Conservation (phyloP, 202 grass and related monocot species). For the Digitaria exilis region DNA sequence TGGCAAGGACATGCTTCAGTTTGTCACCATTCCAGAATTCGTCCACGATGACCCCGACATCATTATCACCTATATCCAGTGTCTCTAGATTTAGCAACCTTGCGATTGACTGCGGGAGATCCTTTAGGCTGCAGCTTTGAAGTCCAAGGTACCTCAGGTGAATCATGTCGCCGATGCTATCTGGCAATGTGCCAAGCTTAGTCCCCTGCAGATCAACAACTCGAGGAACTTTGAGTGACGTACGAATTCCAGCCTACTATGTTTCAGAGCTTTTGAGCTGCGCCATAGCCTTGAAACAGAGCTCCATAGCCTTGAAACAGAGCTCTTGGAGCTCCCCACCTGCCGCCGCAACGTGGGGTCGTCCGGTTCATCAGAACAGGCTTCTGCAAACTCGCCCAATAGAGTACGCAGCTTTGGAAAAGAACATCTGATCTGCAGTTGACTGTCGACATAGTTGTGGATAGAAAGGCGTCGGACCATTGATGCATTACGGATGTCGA, state of each 20-base stretch:
- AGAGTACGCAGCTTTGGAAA: constrained; percentile 17
- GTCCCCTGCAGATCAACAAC: not conserved
- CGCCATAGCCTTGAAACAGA: too few relatives aligned
- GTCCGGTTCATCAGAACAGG: too few relatives aligned
- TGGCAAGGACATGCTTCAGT: constrained; percentile 13
- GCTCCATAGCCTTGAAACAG: too few relatives aligned
- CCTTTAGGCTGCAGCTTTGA: too few relatives aligned
- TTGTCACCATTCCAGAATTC: not conserved
- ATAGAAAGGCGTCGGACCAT: not conserved
- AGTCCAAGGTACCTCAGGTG: too few relatives aligned
- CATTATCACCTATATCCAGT: constrained; percentile 3
- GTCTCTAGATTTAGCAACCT: constrained; percentile 12
- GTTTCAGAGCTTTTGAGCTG: too few relatives aligned
- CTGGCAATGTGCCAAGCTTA: too few relatives aligned
- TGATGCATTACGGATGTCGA: not conserved
- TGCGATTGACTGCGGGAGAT: too few relatives aligned
- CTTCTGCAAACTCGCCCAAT: not conserved
- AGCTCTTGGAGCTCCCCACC: too few relatives aligned
- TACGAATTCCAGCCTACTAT: not conserved
- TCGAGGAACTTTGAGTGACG: constrained; percentile 4
- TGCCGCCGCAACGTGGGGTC: too few relatives aligned
- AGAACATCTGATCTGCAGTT: not conserved
- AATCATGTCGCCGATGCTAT: too few relatives aligned
- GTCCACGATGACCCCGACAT: not conserved
- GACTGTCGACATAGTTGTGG: constrained; percentile 13